These are phyloP conservation scores for Diaporthe sp. DNA, from an alignment of 2,329 filamentous ascomycete species.

Conservation along the genomic window DNA sequence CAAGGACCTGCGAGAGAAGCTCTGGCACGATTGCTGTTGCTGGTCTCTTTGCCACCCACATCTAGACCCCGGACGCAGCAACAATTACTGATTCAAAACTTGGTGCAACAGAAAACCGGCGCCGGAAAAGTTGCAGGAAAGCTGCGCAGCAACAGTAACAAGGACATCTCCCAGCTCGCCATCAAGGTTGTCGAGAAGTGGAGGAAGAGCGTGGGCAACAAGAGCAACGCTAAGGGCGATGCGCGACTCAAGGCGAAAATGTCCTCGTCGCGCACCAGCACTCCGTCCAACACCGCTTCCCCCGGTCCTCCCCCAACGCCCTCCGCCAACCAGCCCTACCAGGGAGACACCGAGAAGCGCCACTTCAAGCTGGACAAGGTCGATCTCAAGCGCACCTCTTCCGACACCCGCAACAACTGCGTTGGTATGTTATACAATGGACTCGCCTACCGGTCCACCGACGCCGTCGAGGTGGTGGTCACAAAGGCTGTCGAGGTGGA, in stretches of 20 bases:
- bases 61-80: not conserved
- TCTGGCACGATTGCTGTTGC: not conserved
- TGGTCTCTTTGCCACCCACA: not conserved
- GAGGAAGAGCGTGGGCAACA: slow-evolving; percentile 80
- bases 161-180: slow-evolving; percentile 81
- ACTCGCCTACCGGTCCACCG: slow-evolving; percentile 76
- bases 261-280: slow-evolving; percentile 52
- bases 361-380: slow-evolving; percentile 85
- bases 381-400: slow-evolving; percentile 79
- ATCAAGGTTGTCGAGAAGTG: slow-evolving; percentile 88
- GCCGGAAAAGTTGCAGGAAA: slow-evolving; percentile 92
- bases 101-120: slow-evolving; percentile 73
- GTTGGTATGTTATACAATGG: slow-evolving; percentile 95
- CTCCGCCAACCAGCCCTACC: slow-evolving; percentile 57
- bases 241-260: slow-evolving; percentile 40
- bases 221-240: slow-evolving; percentile 52
- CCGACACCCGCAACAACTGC: slow-evolving; percentile 81
- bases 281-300: slow-evolving; percentile 64
- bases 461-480: slow-evolving; percentile 77
- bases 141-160: slow-evolving; percentile 78
- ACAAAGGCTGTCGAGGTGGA: slow-evolving; percentile 85
- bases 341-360: slow-evolving; percentile 80
- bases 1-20: not conserved
- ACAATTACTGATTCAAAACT: slow-evolving; percentile 7
- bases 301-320: slow-evolving; percentile 53